Percentiles rank a stretch among this genome's conserved stretches.
These are phyloP conservation scores for Fomitopsis betulina DNA, from an alignment of 1,284 basidiomycete genomes.

Conservation along the genomic window DNA sequence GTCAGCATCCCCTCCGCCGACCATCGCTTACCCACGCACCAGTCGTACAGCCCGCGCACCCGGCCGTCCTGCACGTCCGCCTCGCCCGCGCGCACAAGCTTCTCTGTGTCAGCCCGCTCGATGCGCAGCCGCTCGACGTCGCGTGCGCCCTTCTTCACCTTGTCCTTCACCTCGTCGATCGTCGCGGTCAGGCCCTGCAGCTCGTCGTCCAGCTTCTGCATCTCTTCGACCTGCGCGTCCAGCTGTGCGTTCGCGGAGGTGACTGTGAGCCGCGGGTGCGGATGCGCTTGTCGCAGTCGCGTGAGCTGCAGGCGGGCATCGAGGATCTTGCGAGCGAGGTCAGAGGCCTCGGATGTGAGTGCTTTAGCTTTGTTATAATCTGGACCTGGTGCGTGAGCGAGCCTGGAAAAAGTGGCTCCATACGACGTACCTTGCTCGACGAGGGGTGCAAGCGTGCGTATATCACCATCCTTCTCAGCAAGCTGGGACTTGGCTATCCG, in stretches of 20 bases:
- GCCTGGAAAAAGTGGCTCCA: not conserved
- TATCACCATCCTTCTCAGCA: constrained; percentile 54
- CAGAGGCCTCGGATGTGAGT: constrained; percentile 49
- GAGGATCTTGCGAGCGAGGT: constrained; percentile 69
- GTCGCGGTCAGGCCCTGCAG: constrained; percentile 36
- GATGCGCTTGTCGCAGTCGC: constrained; percentile 73
- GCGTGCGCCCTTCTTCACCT: constrained; percentile 50
- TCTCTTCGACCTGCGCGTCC: constrained; percentile 64
- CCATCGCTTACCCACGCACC: constrained; percentile 36
- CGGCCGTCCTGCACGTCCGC: constrained; percentile 64
- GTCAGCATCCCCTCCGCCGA: not conserved
- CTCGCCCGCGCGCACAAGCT: constrained; percentile 52
- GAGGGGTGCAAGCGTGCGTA: constrained; percentile 55
- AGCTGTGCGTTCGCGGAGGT: constrained; percentile 66
- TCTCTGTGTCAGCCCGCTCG: constrained; percentile 68
- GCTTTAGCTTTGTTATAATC: constrained; percentile 56
- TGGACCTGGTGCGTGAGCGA: constrained; percentile 17
- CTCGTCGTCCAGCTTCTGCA: constrained; percentile 68
- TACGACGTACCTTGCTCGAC: constrained; percentile 56
- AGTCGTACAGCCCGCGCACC: constrained; percentile 62
- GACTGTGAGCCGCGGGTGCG: constrained; percentile 72
- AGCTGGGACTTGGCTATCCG: constrained; percentile 62
- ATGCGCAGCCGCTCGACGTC: constrained; percentile 61
- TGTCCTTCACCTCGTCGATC: constrained; percentile 52
- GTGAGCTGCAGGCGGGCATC: constrained; percentile 76